These are phyloP conservation scores for Wallacemonas rigidus DNA, from an alignment of 208 protist genomes.

Conservation along the genomic window DNA sequence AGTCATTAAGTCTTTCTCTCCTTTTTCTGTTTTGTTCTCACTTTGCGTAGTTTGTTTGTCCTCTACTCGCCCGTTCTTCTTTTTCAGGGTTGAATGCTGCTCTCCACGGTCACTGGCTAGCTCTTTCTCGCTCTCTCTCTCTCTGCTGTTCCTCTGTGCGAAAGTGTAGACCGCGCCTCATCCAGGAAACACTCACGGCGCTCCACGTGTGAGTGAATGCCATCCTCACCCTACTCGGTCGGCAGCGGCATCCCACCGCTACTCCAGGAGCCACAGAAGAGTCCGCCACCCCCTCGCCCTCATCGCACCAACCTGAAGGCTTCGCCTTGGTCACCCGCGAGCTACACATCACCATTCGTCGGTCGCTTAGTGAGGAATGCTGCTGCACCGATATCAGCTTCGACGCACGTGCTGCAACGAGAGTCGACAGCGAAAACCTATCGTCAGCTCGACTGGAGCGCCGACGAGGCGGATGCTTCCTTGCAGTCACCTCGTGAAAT, in stretches of 20 bases:
- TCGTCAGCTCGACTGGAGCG: constrained; percentile 16
- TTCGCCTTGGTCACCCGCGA: not conserved
- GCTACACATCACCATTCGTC: not conserved
- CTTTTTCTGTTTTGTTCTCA: constrained; percentile 10
- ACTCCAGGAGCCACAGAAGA: constrained; percentile 11
- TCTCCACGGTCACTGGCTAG: no score
- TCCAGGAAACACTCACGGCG: no score
- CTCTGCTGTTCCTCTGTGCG: no score
- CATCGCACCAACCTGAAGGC: not conserved
- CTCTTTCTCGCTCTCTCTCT: no score
- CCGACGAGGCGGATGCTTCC: not conserved
- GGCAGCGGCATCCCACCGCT: not conserved
- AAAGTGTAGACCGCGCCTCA: no score
- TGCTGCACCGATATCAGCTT: not conserved
- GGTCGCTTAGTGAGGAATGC: not conserved
- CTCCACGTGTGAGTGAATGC: not conserved
- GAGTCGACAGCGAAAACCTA: constrained; percentile 8
- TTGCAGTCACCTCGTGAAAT: not conserved
- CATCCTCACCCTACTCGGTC: not conserved
- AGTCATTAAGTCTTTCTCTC: not conserved
- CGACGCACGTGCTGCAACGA: not conserved
- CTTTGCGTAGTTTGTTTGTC: no score
- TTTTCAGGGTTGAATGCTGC: no score
- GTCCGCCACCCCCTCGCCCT: constrained; percentile 13
- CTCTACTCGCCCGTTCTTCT: no score